Conservation (phyloP, 2,329 filamentous ascomycete genomes). For the Eutypella sp. region DNA sequence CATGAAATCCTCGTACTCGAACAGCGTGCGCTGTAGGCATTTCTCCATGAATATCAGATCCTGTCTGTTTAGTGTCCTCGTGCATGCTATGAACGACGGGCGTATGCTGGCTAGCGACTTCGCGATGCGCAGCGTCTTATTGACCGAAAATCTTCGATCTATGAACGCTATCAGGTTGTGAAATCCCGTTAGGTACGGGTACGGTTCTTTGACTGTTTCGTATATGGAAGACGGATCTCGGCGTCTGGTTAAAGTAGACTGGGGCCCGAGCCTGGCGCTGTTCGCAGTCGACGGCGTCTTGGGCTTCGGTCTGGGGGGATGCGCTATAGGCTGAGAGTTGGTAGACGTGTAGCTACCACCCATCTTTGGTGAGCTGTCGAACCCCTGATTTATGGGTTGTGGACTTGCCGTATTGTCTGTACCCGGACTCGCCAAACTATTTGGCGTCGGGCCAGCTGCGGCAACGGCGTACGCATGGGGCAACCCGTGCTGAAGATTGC, state of each 20-base stretch:
- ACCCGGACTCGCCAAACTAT: slow-evolving; percentile 58
- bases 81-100: slow-evolving; percentile 88
- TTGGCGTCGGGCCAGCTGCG: slow-evolving; percentile 46
- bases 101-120: slow-evolving; percentile 85
- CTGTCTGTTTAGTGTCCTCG: slow-evolving; percentile 78
- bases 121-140: slow-evolving; percentile 76
- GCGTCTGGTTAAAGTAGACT: slow-evolving; percentile 53
- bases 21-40: slow-evolving; percentile 86
- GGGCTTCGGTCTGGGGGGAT: slow-evolving; percentile 38
- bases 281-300: slow-evolving; percentile 37
- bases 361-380: slow-evolving; percentile 50
- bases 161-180: slow-evolving; percentile 81
- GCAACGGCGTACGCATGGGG: slow-evolving; percentile 63
- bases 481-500: slow-evolving; percentile 56
- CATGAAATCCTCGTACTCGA: slow-evolving; percentile 91
- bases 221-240: slow-evolving; percentile 83
- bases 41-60: slow-evolving; percentile 98
- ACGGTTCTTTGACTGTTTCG: slow-evolving; percentile 82
- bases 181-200: slow-evolving; percentile 85
- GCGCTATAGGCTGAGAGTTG: slow-evolving; percentile 23
- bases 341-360: slow-evolving; percentile 30
- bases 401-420: slow-evolving; percentile 60
- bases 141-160: slow-evolving; percentile 69
- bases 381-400: slow-evolving; percentile 45
- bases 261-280: slow-evolving; percentile 33